phyloP scores from a whole-genome alignment of 176 grass and related monocot genomes.

The Eragrostis nindensis region DNA sequence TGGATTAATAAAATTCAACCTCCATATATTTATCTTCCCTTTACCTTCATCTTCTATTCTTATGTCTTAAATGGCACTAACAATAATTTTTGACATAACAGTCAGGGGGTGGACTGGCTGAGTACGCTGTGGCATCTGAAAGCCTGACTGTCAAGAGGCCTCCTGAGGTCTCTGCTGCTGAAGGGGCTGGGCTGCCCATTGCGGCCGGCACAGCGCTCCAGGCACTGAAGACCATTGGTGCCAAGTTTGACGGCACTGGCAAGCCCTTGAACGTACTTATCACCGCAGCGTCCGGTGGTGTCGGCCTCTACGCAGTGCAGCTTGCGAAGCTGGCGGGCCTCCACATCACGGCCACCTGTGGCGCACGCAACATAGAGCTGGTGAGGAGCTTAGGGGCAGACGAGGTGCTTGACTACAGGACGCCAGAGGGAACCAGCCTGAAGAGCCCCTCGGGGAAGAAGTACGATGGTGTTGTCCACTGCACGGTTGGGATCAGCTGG shows the following conservation, averaged over 20 bases:
- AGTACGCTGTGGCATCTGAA: slow-evolving; percentile 49
- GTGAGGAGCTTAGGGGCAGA: slow-evolving; percentile 66
- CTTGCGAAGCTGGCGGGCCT: slow-evolving; percentile 56
- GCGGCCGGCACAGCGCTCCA: slow-evolving; percentile 50
- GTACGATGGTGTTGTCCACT: slow-evolving; percentile 66
- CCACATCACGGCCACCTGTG: slow-evolving; percentile 67
- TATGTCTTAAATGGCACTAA: neutral
- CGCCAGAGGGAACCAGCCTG: slow-evolving; percentile 54
- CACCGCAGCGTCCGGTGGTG: slow-evolving; percentile 64
- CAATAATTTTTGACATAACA: neutral
- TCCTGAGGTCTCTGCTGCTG: slow-evolving; percentile 37
- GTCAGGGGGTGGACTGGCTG: slow-evolving; percentile 62
- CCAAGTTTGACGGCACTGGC: slow-evolving; percentile 63
- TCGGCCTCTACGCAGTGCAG: slow-evolving; percentile 56
- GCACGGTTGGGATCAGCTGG: slow-evolving; percentile 55
- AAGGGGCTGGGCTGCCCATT: slow-evolving; percentile 53
- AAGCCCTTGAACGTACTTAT: slow-evolving; percentile 53
- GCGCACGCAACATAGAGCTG: slow-evolving; percentile 52
- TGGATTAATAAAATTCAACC: neutral
- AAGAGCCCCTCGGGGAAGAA: slow-evolving; percentile 57
- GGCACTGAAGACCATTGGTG: slow-evolving; percentile 34
- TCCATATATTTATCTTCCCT: neutral
- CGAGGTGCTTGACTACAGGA: slow-evolving; percentile 75
- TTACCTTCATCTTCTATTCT: neutral
- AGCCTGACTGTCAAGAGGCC: slow-evolving; percentile 47